Conservation (phyloP, 768 basidiomycete species). For the Pleurotus tuoliensis region DNA sequence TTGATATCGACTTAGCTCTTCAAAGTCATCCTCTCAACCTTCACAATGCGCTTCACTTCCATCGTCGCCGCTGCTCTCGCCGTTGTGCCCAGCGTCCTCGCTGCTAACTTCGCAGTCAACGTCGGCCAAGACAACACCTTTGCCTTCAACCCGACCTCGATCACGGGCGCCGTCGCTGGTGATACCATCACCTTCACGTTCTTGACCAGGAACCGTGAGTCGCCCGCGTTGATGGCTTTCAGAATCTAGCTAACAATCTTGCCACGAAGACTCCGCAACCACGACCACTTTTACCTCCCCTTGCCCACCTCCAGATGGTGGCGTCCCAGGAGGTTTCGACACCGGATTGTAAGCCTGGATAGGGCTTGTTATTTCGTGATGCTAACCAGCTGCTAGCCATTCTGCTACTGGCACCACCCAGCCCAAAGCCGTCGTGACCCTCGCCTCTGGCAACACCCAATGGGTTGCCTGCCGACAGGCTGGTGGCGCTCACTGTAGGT, state of each 20-base stretch:
- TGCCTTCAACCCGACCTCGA: slow-evolving; percentile 4
- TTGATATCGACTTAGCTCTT: not conserved
- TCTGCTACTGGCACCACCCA: too few species aligned
- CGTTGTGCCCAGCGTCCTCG: not conserved
- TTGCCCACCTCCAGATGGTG: not conserved
- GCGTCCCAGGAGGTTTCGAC: not conserved
- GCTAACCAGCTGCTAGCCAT: too few species aligned
- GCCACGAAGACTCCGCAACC: not conserved
- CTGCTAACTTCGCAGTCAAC: slow-evolving; percentile 1
- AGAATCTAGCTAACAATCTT: not conserved
- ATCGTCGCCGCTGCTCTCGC: slow-evolving; percentile 4
- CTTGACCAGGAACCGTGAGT: slow-evolving; percentile 2
- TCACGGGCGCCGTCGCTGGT: slow-evolving; percentile 5
- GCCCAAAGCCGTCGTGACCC: not conserved
- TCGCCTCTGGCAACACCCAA: not conserved
- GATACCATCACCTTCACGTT: slow-evolving; percentile 5
- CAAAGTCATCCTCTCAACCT: not conserved
- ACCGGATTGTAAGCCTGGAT: not conserved
- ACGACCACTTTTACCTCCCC: not conserved
- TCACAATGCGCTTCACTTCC: slow-evolving; percentile 5
- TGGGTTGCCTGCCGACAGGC: not conserved
- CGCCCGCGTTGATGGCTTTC: not conserved
- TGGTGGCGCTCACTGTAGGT: not conserved
- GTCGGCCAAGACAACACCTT: slow-evolving; percentile 6
- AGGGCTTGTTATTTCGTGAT: too few species aligned